A percentile compares a stretch with the other conserved stretches of the same genome.
phyloP scores from a whole-genome alignment of 495 filamentous ascomycete species.

The Pyrenula aspistea region DNA sequence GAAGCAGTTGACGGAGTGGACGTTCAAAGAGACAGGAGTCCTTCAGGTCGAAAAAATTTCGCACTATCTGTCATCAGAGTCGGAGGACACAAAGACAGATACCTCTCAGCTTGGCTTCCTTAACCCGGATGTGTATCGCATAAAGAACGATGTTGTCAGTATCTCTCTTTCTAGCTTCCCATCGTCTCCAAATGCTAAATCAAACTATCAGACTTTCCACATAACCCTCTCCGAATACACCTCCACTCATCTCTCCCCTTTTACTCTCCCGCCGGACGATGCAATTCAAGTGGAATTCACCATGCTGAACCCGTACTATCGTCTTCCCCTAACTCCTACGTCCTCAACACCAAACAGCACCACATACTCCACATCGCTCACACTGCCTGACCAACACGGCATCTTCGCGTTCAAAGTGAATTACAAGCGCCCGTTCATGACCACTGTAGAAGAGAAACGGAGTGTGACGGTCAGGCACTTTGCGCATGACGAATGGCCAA shows the following conservation, averaged over 20 bases:
- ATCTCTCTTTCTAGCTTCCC: constrained; percentile 3
- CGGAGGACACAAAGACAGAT: constrained; percentile 19
- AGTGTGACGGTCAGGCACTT: constrained; percentile 91
- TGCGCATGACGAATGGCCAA: constrained; percentile 91
- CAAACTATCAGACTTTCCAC: constrained; percentile 53
- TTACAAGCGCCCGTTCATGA: constrained; percentile 90
- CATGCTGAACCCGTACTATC: constrained; percentile 98
- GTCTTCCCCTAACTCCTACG: constrained; percentile 56
- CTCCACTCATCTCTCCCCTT: constrained; percentile 59
- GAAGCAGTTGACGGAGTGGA: constrained; percentile 72
- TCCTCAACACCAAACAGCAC: constrained; percentile 52
- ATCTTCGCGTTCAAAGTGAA: constrained; percentile 95
- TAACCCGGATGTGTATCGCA: constrained; percentile 85
- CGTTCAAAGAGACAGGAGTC: constrained; percentile 88
- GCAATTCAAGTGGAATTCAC: constrained; percentile 86
- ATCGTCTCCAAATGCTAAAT: constrained; percentile 13
- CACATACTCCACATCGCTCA: constrained; percentile 64
- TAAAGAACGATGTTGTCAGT: constrained; percentile 95
- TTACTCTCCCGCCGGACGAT: constrained; percentile 55
- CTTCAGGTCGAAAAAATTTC: constrained; percentile 66
- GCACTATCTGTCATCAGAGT: constrained; percentile 57
- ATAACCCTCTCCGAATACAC: constrained; percentile 81
- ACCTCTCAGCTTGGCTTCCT: constrained; percentile 28
- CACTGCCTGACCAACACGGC: constrained; percentile 86
- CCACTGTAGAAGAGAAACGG: constrained; percentile 83